Evolutionary conservation across 1,139 yeast species (phyloP), one percentile per base, ranked within the genome.

Genomic region (Scheffersomyces cryptocercus): DNA sequence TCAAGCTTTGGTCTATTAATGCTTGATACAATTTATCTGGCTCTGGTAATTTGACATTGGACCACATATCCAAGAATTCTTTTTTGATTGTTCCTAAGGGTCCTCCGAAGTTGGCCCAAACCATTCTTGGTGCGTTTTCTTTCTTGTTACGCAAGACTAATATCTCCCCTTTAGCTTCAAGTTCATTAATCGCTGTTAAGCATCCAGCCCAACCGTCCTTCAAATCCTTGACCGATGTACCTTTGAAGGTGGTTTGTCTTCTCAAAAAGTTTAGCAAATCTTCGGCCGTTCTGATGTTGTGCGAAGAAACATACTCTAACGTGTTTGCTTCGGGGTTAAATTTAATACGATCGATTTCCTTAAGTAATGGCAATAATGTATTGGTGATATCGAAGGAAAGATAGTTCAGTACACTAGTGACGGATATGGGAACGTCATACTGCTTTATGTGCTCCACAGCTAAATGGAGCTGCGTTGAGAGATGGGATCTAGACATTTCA

Each of bases 151-250:
- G 77, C 53, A 89, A 71, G 3, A 93, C 97, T 36, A 93, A 73
- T 35, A 91, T 82, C 54, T 87, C 85, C 48, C 85, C 80, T 43
- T 85, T 84, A 43, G 77, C 75, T 59, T 93, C 98, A 37, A 93
- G 70, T 54, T 85, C 84, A 39, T 83, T 82, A 28, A 93, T 82
- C 0, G 95, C 87, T 5, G 80, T 82, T 38, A 85, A 64, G 61
- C 97, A 91, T n/a, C 91, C 95, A 40, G 87, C 79, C 99, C 99
- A 95, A 15, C 99, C 99, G 61, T 95, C 99, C 57, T 84, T 85
- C 47, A 95, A 74, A 57, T 91, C 97, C 59, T 88, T 88, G 28
- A 93, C 97, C 0, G 90, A 74, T 2, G 87, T 78, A 3, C 99
- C 99, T 58, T 84, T 88, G 62, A 88, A 90, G 2, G 97, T 88